phyloP scores from a whole-genome alignment of 2,329 filamentous ascomycete species.

The Sphaerostilbella broomeana region DNA sequence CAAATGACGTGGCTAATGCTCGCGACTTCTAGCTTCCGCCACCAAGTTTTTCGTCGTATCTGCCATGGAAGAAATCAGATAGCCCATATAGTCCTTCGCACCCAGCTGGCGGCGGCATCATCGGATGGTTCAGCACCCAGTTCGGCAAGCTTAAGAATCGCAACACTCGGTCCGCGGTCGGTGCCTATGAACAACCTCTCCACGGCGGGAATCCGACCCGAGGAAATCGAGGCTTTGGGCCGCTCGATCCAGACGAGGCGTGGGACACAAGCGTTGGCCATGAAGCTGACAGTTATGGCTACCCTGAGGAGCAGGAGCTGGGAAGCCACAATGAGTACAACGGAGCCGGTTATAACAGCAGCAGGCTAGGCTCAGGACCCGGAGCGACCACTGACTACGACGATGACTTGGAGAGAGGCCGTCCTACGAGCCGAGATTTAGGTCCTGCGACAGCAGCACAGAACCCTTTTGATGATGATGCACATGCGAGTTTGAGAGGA shows the following conservation, averaged over 20 bases:
- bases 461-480: slow-evolving; percentile 69
- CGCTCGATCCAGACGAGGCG: slow-evolving; percentile 74
- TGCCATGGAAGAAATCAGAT: slow-evolving; percentile 58
- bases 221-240: slow-evolving; percentile 53
- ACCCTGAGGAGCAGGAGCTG: slow-evolving; percentile 73
- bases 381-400: slow-evolving; percentile 20
- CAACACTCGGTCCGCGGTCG: slow-evolving; percentile 58
- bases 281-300: slow-evolving; percentile 62
- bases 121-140: slow-evolving; percentile 67
- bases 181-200: slow-evolving; percentile 62
- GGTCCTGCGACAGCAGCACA: slow-evolving; percentile 23
- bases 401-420: slow-evolving; percentile 33
- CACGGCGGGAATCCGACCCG: slow-evolving; percentile 32
- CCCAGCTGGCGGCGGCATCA: slow-evolving; percentile 54
- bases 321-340: slow-evolving; percentile 27
- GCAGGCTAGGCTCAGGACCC: slow-evolving; percentile 39
- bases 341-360: slow-evolving; percentile 38
- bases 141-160: slow-evolving; percentile 57
- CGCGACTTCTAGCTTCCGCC: slow-evolving; percentile 52
- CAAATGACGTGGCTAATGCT: slow-evolving; percentile 1
- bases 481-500: slow-evolving; percentile 58
- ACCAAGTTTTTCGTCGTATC: slow-evolving; percentile 59
- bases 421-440: slow-evolving; percentile 39
- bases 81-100: slow-evolving; percentile 44
- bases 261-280: slow-evolving; percentile 77